Base-by-base conservation (phyloP, 176 grass and related monocot species). In the Carex pumila region DNA sequence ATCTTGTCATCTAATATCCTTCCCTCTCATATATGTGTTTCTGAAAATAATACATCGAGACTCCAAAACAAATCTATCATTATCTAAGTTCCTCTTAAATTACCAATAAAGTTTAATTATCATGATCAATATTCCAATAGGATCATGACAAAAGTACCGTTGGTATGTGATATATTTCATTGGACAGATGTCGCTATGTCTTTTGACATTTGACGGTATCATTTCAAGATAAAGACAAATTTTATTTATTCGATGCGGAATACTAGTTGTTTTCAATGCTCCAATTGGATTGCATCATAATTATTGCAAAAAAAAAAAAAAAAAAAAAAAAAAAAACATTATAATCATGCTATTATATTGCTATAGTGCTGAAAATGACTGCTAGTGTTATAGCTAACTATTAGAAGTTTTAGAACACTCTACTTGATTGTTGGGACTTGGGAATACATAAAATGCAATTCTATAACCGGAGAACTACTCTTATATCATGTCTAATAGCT, bases 131-230 rank as follows among this genome's bases (percentile, higher is more conserved):
- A 39, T 39, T 41, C 47, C 47, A 75, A 75, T 2, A 29, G 6
- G 11, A 14, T 53, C 3, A 14, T 69, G 71, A 75, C 71, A 75
- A 54, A 75, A 7, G 71, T 29, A 54, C 45, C 47, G 71, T 75
- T 75, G 47, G 71, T 52, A 19, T 22, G 47, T 75, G 45, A 75
- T 30, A 9, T 52, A 53, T 14, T 14, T 53, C 45, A 0, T 14
- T 13, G 19, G n/a, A 75, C 21, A 75, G 12, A 3, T 75, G 71
- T 75, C 47, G 11, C 43, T 29, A 75, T 53, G 6, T 25, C 11
- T 13, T 74, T 71, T 54, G 71, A 75, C 45, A 75, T 52, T 75
- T 75, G 21, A 75, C 4, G 18, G 45, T 75, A 75, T 75, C 32
- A 6, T 54, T 53, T 2, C 17, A 52, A 1, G 12, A 74, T 5